phyloP scores from a whole-genome alignment of 202 grass and related monocot species.

The Setaria viridis region DNA sequence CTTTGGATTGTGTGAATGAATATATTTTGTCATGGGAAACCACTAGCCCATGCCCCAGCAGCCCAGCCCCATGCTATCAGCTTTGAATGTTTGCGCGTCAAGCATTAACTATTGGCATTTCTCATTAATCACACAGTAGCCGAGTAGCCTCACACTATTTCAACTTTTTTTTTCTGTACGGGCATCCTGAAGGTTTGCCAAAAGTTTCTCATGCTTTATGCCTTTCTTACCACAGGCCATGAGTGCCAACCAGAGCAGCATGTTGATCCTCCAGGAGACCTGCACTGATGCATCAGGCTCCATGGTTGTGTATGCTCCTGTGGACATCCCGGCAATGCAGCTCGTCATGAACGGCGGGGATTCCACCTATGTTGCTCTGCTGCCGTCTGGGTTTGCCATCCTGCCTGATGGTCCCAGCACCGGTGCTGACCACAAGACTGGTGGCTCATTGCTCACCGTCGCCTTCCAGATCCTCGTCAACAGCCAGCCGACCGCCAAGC shows the following conservation, averaged over 20 bases:
- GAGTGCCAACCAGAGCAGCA: conserved; percentile 88
- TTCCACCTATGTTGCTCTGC: conserved; percentile 86
- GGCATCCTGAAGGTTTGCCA: not conserved
- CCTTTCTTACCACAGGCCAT: conserved; percentile 59
- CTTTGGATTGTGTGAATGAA: not conserved
- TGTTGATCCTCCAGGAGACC: conserved; percentile 97
- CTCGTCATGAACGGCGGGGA: conserved; percentile 93
- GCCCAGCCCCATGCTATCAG: not conserved
- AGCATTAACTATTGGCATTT: conserved; percentile 9
- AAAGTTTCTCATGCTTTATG: not conserved
- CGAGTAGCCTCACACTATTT: not conserved
- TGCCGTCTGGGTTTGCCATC: conserved; percentile 93
- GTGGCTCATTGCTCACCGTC: conserved; percentile 73
- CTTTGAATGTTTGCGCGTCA: conserved; percentile 11
- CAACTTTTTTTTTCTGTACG: not conserved
- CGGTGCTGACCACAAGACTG: conserved; percentile 32
- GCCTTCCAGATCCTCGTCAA: conserved; percentile 97
- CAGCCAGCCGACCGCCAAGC: conserved; percentile 93
- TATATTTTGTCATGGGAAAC: conserved; percentile 22
- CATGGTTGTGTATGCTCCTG: conserved; percentile 91
- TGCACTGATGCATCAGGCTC: conserved; percentile 89
- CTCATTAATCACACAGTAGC: not conserved
- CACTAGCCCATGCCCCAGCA: not conserved
- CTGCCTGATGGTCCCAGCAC: conserved; percentile 63
- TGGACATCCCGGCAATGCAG: conserved; percentile 97